Evolutionary conservation across 2,329 filamentous ascomycete genomes (phyloP).

Genomic region (Fusarium sp.): DNA sequence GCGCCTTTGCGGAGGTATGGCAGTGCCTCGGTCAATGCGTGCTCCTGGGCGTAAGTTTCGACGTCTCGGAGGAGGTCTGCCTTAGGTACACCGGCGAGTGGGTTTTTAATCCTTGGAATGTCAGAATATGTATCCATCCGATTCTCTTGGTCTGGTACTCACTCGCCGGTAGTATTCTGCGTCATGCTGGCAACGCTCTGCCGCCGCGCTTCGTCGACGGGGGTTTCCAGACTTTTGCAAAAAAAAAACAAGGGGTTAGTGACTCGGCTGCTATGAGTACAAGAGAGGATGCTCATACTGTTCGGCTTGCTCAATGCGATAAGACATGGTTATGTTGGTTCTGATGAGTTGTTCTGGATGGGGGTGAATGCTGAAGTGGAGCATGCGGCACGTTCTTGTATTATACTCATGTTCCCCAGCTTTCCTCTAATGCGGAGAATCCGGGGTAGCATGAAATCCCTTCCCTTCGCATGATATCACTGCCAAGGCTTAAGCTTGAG

Average conservation of each 20-base stretch:
- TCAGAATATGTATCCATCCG: not conserved
- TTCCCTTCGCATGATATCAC: not conserved
- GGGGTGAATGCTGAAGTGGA: not conserved
- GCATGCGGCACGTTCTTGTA: not conserved
- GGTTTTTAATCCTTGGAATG: not conserved
- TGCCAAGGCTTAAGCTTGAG: not conserved
- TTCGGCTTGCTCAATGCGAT: not conserved
- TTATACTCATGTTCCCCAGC: not conserved
- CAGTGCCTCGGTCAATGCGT: not conserved
- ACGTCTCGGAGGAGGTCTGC: not conserved
- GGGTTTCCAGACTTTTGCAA: not conserved
- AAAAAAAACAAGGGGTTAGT: not conserved
- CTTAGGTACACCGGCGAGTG: not conserved
- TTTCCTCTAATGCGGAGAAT: not conserved
- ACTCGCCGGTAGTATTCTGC: not conserved
- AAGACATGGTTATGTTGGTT: not conserved
- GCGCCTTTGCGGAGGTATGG: not conserved
- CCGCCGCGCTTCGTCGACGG: not conserved
- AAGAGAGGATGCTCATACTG: not conserved
- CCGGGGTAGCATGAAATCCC: not conserved
- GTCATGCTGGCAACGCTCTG: not conserved
- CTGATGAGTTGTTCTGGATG: not conserved
- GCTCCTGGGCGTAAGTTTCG: not conserved
- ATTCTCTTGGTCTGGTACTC: not conserved
- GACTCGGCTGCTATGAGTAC: not conserved